Conservation (phyloP, 2,329 filamentous ascomycete genomes). For the Teratosphaeriaceae sp. region DNA sequence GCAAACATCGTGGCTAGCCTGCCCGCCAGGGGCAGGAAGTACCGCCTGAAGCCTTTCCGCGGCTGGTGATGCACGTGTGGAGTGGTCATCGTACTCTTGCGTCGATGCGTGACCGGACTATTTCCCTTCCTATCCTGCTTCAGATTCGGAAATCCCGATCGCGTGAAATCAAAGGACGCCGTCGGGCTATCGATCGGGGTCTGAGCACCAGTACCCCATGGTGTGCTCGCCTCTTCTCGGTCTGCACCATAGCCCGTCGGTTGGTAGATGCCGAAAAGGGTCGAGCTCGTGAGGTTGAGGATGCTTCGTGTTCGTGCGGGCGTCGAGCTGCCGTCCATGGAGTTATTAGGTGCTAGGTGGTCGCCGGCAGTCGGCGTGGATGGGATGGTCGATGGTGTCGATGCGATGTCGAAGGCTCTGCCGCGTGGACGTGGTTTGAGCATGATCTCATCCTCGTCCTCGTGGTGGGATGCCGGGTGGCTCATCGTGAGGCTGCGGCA, state of each 20-base stretch:
- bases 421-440: conserved; percentile 55
- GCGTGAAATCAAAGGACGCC: conserved; percentile 21
- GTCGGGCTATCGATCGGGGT: conserved; percentile 46
- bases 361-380: conserved; percentile 19
- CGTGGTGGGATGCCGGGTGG: conserved; percentile 18
- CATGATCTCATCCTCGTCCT: conserved; percentile 13
- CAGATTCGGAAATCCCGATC: conserved; percentile 17
- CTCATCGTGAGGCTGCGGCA: conserved; percentile 16
- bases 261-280: conserved; percentile 86
- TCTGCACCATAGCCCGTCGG: conserved; percentile 51
- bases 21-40: conserved; percentile 38
- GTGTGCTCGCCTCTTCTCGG: conserved; percentile 46
- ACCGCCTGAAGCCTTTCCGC: conserved; percentile 21
- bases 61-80: conserved; percentile 11
- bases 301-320: conserved; percentile 64
- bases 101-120: conserved; percentile 13
- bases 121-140: conserved; percentile 17
- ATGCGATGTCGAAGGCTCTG: conserved; percentile 60
- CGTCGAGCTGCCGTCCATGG: conserved; percentile 34
- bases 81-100: conserved; percentile 20
- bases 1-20: conserved; percentile 56
- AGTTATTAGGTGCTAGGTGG: conserved; percentile 7
- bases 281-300: conserved; percentile 81
- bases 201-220: conserved; percentile 72
- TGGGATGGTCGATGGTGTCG: conserved; percentile 31